Conservation (phyloP, 2,329 filamentous ascomycete species). For the Fusarium redolens region DNA sequence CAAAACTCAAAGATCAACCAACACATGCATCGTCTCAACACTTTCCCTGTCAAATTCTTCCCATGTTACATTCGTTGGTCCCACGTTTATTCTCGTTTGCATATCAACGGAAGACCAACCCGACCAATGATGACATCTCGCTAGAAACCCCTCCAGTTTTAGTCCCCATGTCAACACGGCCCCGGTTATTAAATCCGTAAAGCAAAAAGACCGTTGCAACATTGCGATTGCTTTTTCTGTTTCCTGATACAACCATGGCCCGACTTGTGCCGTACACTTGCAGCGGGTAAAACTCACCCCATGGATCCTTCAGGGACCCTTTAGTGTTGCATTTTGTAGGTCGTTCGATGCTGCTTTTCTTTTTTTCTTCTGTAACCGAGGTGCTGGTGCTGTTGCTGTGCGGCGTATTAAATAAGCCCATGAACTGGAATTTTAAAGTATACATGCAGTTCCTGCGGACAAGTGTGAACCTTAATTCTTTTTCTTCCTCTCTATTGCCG, state of each 20-base stretch:
- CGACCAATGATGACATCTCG: background rate
- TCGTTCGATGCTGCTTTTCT: background rate
- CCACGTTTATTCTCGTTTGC: constrained; percentile 3
- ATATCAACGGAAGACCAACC: constrained; percentile 1
- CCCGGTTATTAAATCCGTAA: background rate
- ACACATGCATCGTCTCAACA: constrained; percentile 11
- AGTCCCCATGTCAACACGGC: background rate
- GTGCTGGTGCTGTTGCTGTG: background rate
- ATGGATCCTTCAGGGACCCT: background rate
- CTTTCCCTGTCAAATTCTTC: background rate
- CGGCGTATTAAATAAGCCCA: background rate
- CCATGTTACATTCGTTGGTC: constrained; percentile 12
- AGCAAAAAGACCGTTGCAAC: background rate
- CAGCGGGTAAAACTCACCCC: constrained; percentile 29
- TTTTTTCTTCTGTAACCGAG: constrained; percentile 11
- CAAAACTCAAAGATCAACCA: constrained; percentile 4
- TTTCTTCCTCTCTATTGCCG: background rate
- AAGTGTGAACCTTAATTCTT: background rate
- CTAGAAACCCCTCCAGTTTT: background rate
- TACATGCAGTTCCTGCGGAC: background rate
- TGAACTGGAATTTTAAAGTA: constrained; percentile 12
- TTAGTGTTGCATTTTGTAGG: constrained; percentile 1
- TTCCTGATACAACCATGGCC: background rate
- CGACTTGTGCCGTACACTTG: constrained; percentile 16
- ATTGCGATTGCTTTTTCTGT: background rate